These are phyloP conservation scores for Pythium plurisporium DNA, from an alignment of 352 stramenopile species.

Conservation along the genomic window DNA sequence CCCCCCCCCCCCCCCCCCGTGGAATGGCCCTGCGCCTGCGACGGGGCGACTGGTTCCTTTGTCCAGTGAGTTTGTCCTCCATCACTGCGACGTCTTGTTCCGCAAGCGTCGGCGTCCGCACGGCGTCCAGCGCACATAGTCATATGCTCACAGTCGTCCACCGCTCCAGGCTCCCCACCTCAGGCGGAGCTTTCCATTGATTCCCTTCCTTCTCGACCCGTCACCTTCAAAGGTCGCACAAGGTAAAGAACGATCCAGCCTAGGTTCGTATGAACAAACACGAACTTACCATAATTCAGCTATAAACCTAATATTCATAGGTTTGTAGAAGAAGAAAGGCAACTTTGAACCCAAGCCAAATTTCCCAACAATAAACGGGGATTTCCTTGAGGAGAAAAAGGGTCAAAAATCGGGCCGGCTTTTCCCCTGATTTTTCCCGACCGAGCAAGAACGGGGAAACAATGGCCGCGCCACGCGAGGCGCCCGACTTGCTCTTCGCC, in stretches of 20 bases:
- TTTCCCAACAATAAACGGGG: too few species aligned
- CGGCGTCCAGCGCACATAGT: not conserved
- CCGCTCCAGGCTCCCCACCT: not conserved
- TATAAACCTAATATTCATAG: slow-evolving; percentile 5
- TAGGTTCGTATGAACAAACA: slow-evolving; percentile 7
- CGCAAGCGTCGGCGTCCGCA: not conserved
- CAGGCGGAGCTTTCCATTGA: too few species aligned
- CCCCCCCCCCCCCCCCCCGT: too few species aligned
- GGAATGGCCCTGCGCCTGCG: too few species aligned
- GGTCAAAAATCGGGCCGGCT: too few species aligned
- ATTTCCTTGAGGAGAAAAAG: too few species aligned
- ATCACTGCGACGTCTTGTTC: slow-evolving; percentile 4
- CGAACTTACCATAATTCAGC: not conserved
- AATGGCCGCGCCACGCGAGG: slow-evolving; percentile 8
- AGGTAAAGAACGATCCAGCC: not conserved
- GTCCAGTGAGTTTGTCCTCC: not conserved
- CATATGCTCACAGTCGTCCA: not conserved
- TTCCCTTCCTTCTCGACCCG: too few species aligned
- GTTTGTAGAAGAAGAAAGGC: slow-evolving; percentile 12
- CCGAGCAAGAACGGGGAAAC: not conserved
- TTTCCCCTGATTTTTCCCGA: not conserved
- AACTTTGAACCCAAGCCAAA: not conserved
- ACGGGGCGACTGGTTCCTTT: not conserved
- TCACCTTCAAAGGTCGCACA: not conserved
- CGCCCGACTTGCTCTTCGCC: slow-evolving; percentile 52